Evolutionary conservation across 129 eudicot species (phyloP), one percentile per base, ranked within the genome.

Genomic region (Ambrosia artemisiifolia): DNA sequence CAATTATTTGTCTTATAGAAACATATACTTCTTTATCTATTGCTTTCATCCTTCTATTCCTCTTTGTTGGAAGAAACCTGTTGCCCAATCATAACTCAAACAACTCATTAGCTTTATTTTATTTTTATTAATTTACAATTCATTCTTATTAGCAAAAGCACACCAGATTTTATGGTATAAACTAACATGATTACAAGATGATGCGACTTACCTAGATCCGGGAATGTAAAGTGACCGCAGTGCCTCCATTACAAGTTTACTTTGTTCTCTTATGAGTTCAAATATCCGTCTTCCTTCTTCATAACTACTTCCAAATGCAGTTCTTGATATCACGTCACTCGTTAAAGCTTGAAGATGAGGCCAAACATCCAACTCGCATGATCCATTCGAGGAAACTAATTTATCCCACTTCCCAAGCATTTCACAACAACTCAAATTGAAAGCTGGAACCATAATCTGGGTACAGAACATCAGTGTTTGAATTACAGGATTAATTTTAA

Each of bases 61-160:
- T 30, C 42, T 59, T 59, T 30, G 65, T 59, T 12, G 82, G 82
- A 28, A 78, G 44, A 30, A 38, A 50, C 72, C 82, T 78, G 54
- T 20, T 4, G 5, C 9, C 10, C 11, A 7, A 59, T 67, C 38
- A 40, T 11, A 44, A 11, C 16, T 4, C 35, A 46, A 65, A 14
- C 8, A n/a, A 49, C 3, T 18, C 13, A 38, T 65, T 17, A 43
- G 63, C 12, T 56, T 56, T 56, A 56, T n/a, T 49, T 7, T 4
- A 40, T 0, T 38, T 38, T 38, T 38, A 38, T 38, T 40, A 40
- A 40, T 40, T 8, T 10, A 40, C 44, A 40, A 10, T 7, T 40
- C 44, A 6, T 49, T 49, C 20, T 49, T 49, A 13, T 49, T 49
- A 16, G 20, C 19, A 49, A 49, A 40, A 40, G 6, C 9, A 40